Evolutionary conservation across 2,329 filamentous ascomycete genomes (phyloP).

Genomic region (Colletotrichum noveboracense): DNA sequence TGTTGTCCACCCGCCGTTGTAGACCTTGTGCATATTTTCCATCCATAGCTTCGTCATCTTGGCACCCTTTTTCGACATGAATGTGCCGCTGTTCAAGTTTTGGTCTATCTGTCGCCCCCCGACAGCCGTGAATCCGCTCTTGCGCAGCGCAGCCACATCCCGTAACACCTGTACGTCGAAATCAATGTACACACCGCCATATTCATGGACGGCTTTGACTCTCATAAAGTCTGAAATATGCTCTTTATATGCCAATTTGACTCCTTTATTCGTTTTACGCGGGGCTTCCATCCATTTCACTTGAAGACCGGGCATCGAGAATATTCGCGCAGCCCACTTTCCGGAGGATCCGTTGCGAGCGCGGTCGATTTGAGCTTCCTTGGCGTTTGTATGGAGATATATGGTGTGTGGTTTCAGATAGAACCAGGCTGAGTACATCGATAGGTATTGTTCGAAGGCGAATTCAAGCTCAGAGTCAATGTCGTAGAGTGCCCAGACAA

Average conservation of each 20-base stretch:
- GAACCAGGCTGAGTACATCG: background rate
- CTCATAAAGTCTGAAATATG: conserved; percentile 14
- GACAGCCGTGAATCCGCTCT: background rate
- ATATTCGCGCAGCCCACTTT: background rate
- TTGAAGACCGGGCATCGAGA: background rate
- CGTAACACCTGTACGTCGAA: conserved; percentile 23
- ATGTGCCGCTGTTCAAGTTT: background rate
- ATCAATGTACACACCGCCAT: conserved; percentile 29
- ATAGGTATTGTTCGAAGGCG: background rate
- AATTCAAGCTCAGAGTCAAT: background rate
- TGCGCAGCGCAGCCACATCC: background rate
- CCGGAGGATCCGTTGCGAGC: background rate
- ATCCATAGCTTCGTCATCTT: conserved; percentile 25
- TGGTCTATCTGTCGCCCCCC: background rate
- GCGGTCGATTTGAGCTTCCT: background rate
- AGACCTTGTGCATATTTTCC: conserved; percentile 29
- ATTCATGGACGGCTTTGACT: conserved; percentile 22
- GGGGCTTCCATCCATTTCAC: background rate
- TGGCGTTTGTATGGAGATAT: background rate
- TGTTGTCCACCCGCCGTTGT: conserved; percentile 31
- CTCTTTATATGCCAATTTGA: background rate
- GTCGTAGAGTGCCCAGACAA: background rate
- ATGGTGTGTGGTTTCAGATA: background rate
- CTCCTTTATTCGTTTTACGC: background rate
- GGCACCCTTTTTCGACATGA: conserved; percentile 5